Evolutionary conservation across 352 stramenopile species (phyloP).

Genomic region (Elongisporangium anandrum): DNA sequence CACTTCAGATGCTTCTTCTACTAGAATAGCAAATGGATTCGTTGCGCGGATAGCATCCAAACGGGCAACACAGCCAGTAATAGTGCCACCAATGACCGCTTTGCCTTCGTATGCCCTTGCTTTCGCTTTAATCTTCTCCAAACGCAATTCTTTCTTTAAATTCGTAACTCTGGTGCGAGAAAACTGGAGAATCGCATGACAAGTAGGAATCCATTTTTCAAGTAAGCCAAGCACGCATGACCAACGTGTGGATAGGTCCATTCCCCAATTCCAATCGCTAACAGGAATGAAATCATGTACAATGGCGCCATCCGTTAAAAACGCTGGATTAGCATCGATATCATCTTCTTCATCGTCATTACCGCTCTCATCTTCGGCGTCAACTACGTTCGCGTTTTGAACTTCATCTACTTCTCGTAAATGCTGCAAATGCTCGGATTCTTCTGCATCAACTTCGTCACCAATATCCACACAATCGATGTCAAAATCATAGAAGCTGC

Average conservation of each 20-base stretch:
- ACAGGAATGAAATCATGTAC: slow-evolving; percentile 6
- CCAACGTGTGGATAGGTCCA: slow-evolving; percentile 60
- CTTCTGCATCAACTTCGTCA: slow-evolving; percentile 51
- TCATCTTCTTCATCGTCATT: slow-evolving; percentile 29
- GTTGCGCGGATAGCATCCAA: slow-evolving; percentile 80
- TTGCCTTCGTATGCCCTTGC: slow-evolving; percentile 81
- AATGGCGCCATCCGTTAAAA: slow-evolving; percentile 2
- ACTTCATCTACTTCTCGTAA: slow-evolving; percentile 77
- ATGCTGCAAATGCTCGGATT: slow-evolving; percentile 81
- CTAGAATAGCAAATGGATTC: slow-evolving; percentile 82
- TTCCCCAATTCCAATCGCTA: slow-evolving; percentile 67
- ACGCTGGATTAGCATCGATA: slow-evolving; percentile 11
- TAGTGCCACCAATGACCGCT: slow-evolving; percentile 82
- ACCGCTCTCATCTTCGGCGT: slow-evolving; percentile 25
- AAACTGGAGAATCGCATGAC: no score
- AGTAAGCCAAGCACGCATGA: slow-evolving; percentile 24
- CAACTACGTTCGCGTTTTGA: slow-evolving; percentile 24
- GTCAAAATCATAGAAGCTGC: slow-evolving; percentile 35
- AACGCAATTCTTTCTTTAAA: slow-evolving; percentile 47
- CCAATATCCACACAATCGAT: slow-evolving; percentile 37
- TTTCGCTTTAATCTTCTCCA: slow-evolving; percentile 61
- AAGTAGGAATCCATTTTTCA: slow-evolving; percentile 8
- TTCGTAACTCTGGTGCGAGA: slow-evolving; percentile 17
- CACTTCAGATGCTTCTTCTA: slow-evolving; percentile 86
- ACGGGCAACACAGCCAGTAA: slow-evolving; percentile 81